Evolutionary conservation across 2,329 filamentous ascomycete genomes (phyloP).

Genomic region (Periconia digitata): DNA sequence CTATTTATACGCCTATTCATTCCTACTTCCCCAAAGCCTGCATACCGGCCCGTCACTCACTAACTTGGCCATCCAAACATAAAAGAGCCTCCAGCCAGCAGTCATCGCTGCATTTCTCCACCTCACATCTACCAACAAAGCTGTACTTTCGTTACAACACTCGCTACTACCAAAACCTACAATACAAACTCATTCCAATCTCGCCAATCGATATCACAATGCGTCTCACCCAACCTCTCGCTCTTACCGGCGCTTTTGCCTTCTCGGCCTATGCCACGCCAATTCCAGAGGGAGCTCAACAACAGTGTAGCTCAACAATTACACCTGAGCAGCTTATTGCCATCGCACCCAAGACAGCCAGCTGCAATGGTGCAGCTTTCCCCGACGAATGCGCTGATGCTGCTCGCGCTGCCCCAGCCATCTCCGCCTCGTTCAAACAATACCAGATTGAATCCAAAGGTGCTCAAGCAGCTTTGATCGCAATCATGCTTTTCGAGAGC

Average conservation of each 20-base stretch:
- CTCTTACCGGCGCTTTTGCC: slow-evolving; percentile 26
- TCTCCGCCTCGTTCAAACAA: slow-evolving; percentile 58
- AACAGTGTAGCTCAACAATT: slow-evolving; percentile 4
- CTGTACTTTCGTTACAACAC: background rate
- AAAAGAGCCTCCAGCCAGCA: no score
- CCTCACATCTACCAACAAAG: background rate
- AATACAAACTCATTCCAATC: background rate
- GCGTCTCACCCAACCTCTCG: slow-evolving; percentile 23
- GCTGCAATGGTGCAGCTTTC: slow-evolving; percentile 52
- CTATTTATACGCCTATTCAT: no score
- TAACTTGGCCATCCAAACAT: no score
- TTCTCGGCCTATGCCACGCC: slow-evolving; percentile 43
- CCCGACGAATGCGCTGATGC: slow-evolving; percentile 62
- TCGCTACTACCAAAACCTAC: background rate
- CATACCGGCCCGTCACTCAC: no score
- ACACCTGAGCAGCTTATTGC: slow-evolving; percentile 43
- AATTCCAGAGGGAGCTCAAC: no score
- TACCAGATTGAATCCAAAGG: slow-evolving; percentile 59
- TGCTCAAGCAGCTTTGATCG: slow-evolving; percentile 70
- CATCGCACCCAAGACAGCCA: slow-evolving; percentile 60
- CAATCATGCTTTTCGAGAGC: slow-evolving; percentile 72
- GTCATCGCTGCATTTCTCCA: no score
- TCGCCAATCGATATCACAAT: slow-evolving; percentile 19
- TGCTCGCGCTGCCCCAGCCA: slow-evolving; percentile 58
- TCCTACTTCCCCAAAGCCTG: no score